These are phyloP conservation scores for Cetraspora pellucida DNA, from an alignment of 192 early-diverging fungal genomes.

Conservation along the genomic window DNA sequence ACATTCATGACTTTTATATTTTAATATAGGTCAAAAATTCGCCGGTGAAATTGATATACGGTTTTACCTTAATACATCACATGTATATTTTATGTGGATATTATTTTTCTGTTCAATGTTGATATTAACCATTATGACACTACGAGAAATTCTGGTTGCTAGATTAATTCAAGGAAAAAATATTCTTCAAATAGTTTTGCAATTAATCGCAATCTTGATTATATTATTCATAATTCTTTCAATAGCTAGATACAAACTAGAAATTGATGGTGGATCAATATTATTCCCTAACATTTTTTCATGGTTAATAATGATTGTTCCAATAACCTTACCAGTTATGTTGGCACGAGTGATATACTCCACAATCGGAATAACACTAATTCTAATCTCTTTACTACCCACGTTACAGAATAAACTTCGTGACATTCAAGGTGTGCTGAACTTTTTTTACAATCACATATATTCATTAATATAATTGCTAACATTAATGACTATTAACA, in stretches of 20 bases:
- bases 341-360: too few species aligned
- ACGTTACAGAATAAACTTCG: too few species aligned
- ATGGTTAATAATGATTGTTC: background rate
- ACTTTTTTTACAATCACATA: too few species aligned
- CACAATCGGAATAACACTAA: too few species aligned
- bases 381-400: too few species aligned
- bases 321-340: too few species aligned
- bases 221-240: background rate
- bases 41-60: slow-evolving; percentile 52
- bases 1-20: background rate
- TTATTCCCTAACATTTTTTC: background rate
- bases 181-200: background rate
- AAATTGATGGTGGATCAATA: background rate
- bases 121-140: background rate
- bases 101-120: slow-evolving; percentile 35
- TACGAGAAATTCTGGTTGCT: background rate
- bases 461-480: background rate
- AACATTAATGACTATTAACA: background rate
- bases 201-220: background rate
- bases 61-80: slow-evolving; percentile 43
- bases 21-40: slow-evolving; percentile 46
- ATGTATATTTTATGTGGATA: slow-evolving; percentile 39
- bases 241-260: background rate
- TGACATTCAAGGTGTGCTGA: too few species aligned
- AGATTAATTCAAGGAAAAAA: background rate